A percentile compares a stretch with the other conserved stretches of the same genome.
These are phyloP conservation scores for Agaricus sinodeliciosus DNA, from an alignment of 768 basidiomycete genomes.

Conservation along the genomic window DNA sequence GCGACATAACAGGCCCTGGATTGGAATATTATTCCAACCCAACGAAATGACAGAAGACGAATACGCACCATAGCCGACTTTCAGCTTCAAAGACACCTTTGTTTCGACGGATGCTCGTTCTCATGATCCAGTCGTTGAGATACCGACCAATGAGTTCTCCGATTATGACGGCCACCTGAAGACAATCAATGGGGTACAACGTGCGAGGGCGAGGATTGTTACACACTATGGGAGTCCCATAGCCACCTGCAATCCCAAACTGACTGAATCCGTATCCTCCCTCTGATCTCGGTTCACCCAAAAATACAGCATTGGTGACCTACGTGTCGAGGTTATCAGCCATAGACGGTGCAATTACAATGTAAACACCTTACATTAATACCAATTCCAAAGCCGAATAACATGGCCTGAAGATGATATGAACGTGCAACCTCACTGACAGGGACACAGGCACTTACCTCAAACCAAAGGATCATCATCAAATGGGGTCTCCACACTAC, in stretches of 20 bases:
- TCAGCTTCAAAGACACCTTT: conserved; percentile 36
- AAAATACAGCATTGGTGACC: conserved; percentile 25
- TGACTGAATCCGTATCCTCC: conserved; percentile 6
- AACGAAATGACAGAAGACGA: not conserved
- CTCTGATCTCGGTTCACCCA: conserved; percentile 10
- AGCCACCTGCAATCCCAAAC: conserved; percentile 8
- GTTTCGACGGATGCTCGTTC: conserved; percentile 24
- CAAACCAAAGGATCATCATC: conserved; percentile 37
- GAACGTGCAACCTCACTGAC: conserved; percentile 52
- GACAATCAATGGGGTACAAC: conserved; percentile 26
- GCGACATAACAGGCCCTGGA: conserved; percentile 47
- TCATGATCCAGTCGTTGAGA: conserved; percentile 27
- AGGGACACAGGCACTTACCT: conserved; percentile 36
- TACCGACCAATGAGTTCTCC: conserved; percentile 31
- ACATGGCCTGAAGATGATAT: conserved; percentile 39
- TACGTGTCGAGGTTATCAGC: conserved; percentile 27
- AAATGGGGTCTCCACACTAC: conserved; percentile 51
- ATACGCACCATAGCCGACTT: conserved; percentile 41
- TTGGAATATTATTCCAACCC: conserved; percentile 1
- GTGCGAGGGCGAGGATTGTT: not conserved
- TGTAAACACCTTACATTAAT: conserved; percentile 22
- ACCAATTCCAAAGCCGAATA: conserved; percentile 29
- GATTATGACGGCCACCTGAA: conserved; percentile 26
- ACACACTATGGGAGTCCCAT: conserved; percentile 6
- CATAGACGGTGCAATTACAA: not conserved